A percentile compares a stretch with the other conserved stretches of the same genome.
Evolutionary conservation across 1,139 yeast genomes (phyloP).

Genomic region (Magnusiomyces fungicola): DNA sequence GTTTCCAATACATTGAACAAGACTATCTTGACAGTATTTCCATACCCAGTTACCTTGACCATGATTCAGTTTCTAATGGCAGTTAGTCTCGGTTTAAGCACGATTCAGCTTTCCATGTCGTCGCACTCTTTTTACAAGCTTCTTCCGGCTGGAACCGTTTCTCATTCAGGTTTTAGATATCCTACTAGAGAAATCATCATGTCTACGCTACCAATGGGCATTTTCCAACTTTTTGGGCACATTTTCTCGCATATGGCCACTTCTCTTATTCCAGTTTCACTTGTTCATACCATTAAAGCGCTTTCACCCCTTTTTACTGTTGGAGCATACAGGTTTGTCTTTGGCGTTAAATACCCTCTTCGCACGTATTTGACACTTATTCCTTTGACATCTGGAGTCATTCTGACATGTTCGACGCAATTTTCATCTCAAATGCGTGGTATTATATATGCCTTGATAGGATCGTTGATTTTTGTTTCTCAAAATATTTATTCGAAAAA

Average conservation of each 20-base stretch:
- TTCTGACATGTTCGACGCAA: constrained; percentile 60
- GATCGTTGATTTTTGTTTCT: constrained; percentile 80
- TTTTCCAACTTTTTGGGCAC: constrained; percentile 87
- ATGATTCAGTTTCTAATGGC: constrained; percentile 77
- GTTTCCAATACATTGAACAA: constrained; percentile 77
- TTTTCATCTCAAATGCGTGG: constrained; percentile 49
- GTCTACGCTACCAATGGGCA: constrained; percentile 87
- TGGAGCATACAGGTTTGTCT: constrained; percentile 59
- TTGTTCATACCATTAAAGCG: constrained; percentile 89
- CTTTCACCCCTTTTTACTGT: constrained; percentile 84
- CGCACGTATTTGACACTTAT: constrained; percentile 69
- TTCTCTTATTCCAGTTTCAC: constrained; percentile 75
- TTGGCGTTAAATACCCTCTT: constrained; percentile 48
- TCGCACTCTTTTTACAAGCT: constrained; percentile 17
- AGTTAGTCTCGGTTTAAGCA: constrained; percentile 48
- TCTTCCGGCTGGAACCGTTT: constrained; percentile 29
- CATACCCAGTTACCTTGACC: constrained; percentile 77
- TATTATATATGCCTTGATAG: constrained; percentile 62
- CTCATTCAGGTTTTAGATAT: constrained; percentile 35
- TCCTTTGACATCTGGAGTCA: constrained; percentile 76
- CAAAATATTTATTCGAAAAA: constrained; percentile 90
- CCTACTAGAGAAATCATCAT: constrained; percentile 48
- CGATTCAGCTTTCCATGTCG: constrained; percentile 22
- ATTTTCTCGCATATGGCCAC: constrained; percentile 86
- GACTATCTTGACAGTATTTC: constrained; percentile 57